Percentiles rank a stretch among this genome's conserved stretches.
phyloP scores from a whole-genome alignment of 2,329 filamentous ascomycete species.

The Cladophialophora chaetospira region DNA sequence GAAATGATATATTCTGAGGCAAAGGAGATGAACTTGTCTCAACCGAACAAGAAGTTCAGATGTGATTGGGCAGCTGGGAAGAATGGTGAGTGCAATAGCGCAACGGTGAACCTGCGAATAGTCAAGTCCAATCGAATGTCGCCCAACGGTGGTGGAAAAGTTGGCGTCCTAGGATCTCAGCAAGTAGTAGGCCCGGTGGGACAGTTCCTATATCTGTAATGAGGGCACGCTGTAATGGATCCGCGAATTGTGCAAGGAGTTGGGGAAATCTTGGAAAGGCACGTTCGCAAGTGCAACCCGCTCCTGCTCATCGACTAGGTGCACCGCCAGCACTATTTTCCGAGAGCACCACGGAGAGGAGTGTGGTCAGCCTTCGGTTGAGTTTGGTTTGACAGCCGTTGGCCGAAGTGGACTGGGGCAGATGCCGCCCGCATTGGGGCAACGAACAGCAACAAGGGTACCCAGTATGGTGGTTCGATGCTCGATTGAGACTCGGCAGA shows the following conservation, averaged over 20 bases:
- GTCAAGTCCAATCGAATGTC: constrained; percentile 17
- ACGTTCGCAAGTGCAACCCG: constrained; percentile 20
- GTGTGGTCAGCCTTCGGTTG: constrained; percentile 12
- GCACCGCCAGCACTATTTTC: constrained; percentile 15
- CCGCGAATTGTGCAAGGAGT: constrained; percentile 13
- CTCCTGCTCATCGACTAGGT: constrained; percentile 4
- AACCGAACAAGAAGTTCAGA: constrained; percentile 7
- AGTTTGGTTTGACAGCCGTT: constrained; percentile 10
- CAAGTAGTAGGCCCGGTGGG: constrained; percentile 10
- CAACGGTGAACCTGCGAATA: constrained; percentile 26
- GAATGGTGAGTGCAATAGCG: constrained; percentile 18
- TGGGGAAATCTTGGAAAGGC: constrained; percentile 13
- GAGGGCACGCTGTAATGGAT: constrained; percentile 14
- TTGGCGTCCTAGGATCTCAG: constrained; percentile 13
- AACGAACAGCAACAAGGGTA: constrained; percentile 6
- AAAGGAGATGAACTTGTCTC: constrained; percentile 22
- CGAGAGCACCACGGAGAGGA: constrained; percentile 13
- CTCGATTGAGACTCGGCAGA: constrained; percentile 21
- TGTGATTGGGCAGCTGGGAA: constrained; percentile 25
- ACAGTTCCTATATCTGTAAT: constrained; percentile 20
- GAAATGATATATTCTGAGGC: constrained; percentile 13
- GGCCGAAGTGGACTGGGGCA: constrained; percentile 14
- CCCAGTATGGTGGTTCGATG: constrained; percentile 12
- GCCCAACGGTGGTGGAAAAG: constrained; percentile 12
- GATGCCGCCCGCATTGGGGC: constrained; percentile 6